phyloP scores from a whole-genome alignment of 1,284 basidiomycete genomes.

The Ustilago vetiveriae region DNA sequence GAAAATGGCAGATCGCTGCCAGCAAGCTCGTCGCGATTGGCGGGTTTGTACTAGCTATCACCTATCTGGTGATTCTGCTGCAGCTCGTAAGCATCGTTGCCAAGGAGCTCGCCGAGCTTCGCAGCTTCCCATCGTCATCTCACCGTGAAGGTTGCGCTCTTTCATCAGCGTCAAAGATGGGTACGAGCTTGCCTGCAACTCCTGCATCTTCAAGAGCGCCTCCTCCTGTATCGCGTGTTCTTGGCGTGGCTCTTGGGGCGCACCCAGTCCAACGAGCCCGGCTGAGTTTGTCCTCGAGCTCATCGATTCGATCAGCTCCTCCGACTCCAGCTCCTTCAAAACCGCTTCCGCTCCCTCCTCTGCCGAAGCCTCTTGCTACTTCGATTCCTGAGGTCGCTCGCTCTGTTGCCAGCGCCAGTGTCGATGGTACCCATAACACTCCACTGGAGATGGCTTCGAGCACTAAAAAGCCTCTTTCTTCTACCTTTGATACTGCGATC shows the following conservation, averaged over 20 bases:
- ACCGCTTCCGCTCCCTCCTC: constrained; percentile 12
- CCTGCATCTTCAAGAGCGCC: no score
- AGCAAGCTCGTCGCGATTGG: constrained; percentile 9
- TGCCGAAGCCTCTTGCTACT: no score
- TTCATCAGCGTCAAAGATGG: no score
- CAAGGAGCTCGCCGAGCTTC: constrained; percentile 16
- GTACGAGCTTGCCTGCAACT: no score
- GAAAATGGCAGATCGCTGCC: constrained; percentile 6
- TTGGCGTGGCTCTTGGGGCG: not conserved
- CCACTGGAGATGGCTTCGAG: no score
- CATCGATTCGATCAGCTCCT: not conserved
- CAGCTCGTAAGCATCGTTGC: constrained; percentile 11
- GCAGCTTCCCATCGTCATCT: not conserved
- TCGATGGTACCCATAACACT: no score
- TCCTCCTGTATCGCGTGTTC: not conserved
- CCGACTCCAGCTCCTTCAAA: not conserved
- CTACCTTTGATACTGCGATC: no score
- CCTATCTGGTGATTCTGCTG: constrained; percentile 13
- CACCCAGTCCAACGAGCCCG: not conserved
- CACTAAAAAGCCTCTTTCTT: no score
- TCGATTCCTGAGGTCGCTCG: no score
- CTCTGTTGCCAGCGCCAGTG: no score
- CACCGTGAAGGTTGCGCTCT: no score
- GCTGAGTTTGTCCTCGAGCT: not conserved
- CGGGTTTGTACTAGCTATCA: not conserved